A percentile compares a stretch with the other conserved stretches of the same genome.
These are phyloP conservation scores for Dactylis glomerata DNA, from an alignment of 176 grass and related monocot genomes.

Conservation along the genomic window DNA sequence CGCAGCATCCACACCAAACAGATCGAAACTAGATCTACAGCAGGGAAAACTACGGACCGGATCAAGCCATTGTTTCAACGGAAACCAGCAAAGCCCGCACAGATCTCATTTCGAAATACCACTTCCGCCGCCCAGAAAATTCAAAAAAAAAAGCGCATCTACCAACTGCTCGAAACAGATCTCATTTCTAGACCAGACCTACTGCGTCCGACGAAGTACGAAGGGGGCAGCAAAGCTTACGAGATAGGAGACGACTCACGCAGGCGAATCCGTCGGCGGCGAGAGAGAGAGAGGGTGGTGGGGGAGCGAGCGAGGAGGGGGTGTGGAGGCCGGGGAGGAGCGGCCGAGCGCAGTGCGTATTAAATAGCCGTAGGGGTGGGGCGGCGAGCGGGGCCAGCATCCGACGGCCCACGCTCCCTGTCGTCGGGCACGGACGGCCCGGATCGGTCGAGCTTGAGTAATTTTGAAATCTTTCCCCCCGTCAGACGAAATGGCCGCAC, in stretches of 20 bases:
- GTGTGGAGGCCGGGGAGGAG: not conserved
- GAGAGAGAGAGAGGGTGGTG: not conserved
- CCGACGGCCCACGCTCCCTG: not conserved
- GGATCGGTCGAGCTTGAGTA: conserved; percentile 12
- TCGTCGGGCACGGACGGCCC: not conserved
- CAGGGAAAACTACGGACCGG: not conserved
- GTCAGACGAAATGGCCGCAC: not conserved
- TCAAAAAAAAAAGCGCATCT: not conserved
- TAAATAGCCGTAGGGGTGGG: conserved; percentile 41
- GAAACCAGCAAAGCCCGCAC: not conserved
- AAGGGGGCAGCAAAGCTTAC: not conserved
- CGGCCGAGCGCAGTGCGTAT: not conserved
- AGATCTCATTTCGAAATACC: not conserved
- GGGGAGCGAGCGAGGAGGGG: not conserved
- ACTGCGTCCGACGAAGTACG: not conserved
- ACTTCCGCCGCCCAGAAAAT: not conserved
- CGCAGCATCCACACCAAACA: not conserved
- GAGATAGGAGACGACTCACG: not conserved
- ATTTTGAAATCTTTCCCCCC: conserved; percentile 30
- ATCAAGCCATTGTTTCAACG: not conserved
- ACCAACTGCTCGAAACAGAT: not conserved
- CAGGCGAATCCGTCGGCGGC: not conserved
- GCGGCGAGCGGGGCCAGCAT: not conserved
- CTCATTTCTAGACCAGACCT: not conserved
- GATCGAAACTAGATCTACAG: not conserved